phyloP scores from a whole-genome alignment of 2,329 filamentous ascomycete species.

The Neoascochyta sp. region DNA sequence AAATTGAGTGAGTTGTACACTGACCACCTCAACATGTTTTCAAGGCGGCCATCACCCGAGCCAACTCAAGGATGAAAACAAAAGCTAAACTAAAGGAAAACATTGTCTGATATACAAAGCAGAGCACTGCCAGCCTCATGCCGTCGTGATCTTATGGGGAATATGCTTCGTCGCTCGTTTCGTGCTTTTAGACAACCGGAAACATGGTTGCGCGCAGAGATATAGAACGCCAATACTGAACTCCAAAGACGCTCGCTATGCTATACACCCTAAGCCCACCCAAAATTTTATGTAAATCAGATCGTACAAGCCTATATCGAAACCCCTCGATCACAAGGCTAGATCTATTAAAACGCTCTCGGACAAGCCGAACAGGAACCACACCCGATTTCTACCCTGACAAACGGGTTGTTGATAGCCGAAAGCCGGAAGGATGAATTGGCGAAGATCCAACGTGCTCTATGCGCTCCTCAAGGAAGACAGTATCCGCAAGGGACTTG shows the following conservation, averaged over 20 bases:
- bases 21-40: too few species aligned
- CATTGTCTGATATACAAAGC: slow-evolving; percentile 14
- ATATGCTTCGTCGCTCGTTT: slow-evolving; percentile 30
- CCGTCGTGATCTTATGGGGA: slow-evolving; percentile 26
- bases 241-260: slow-evolving; percentile 39
- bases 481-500: slow-evolving; percentile 23
- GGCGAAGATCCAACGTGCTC: slow-evolving; percentile 39
- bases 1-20: too few species aligned
- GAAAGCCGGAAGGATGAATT: slow-evolving; percentile 38
- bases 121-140: slow-evolving; percentile 11
- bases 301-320: slow-evolving; percentile 8
- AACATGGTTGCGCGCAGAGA: too few species aligned
- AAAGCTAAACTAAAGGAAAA: slow-evolving; percentile 5
- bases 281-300: slow-evolving; percentile 13
- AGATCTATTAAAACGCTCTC: slow-evolving; percentile 2
- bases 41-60: too few species aligned
- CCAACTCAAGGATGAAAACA: too few species aligned
- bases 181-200: slow-evolving; percentile 27
- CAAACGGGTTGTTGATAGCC: slow-evolving; percentile 21
- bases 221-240: slow-evolving; percentile 26
- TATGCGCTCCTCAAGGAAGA: slow-evolving; percentile 28
- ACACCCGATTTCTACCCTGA: slow-evolving; percentile 6
- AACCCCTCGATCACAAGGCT: too few species aligned
- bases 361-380: background rate
- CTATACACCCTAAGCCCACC: slow-evolving; percentile 24